Evolutionary conservation across 2,329 filamentous ascomycete species (phyloP).

Genomic region (Neoascochyta sp.): DNA sequence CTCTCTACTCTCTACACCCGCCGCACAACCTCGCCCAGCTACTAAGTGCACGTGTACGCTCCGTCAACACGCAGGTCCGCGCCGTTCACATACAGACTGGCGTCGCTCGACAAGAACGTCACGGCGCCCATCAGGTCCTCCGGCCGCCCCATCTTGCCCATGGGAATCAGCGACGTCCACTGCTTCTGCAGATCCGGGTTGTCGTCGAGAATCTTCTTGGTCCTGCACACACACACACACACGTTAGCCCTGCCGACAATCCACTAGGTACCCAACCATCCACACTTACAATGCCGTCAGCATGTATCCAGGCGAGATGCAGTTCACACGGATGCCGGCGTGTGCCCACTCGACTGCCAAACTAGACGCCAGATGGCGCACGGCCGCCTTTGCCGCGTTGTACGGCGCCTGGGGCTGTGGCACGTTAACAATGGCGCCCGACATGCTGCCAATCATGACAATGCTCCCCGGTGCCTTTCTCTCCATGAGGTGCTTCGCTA

Average conservation of each 20-base stretch:
- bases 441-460: constrained; percentile 95
- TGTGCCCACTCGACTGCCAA: constrained; percentile 92
- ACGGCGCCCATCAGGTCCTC: constrained; percentile 93
- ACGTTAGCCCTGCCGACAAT: constrained; percentile 10
- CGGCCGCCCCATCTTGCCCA: constrained; percentile 88
- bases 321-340: constrained; percentile 86
- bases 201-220: constrained; percentile 89
- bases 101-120: constrained; percentile 78
- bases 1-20: too few species aligned
- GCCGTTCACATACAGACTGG: constrained; percentile 51
- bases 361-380: constrained; percentile 81
- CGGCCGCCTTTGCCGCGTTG: constrained; percentile 88
- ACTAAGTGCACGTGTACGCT: constrained; percentile 75
- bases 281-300: constrained; percentile 76
- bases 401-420: constrained; percentile 92
- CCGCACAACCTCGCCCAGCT: background rate
- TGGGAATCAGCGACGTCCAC: constrained; percentile 89
- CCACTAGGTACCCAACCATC: too few species aligned
- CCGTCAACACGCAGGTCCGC: constrained; percentile 80
- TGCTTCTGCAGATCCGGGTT: constrained; percentile 85
- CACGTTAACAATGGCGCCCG: constrained; percentile 87
- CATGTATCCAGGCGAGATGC: constrained; percentile 96
- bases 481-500: constrained; percentile 85
- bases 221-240: constrained; percentile 62
- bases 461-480: constrained; percentile 77